Evolutionary conservation across 2,329 filamentous ascomycete genomes (phyloP).

Genomic region (Xylaria sp.): DNA sequence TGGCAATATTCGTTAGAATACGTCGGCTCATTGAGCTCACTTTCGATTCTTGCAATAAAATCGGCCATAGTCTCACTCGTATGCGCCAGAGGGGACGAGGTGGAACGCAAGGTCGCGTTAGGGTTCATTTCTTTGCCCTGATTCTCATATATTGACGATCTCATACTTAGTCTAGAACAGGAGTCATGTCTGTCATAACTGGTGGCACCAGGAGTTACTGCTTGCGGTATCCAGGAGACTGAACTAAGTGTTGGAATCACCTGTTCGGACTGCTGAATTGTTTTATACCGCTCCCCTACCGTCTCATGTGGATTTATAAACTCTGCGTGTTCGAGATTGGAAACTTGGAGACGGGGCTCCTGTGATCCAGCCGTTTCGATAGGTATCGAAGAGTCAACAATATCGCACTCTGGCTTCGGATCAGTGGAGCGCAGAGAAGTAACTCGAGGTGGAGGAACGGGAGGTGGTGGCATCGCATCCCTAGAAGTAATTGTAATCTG

Average conservation of each 20-base stretch:
- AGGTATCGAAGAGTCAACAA: background rate
- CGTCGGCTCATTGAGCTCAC: conserved; percentile 39
- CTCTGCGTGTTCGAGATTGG: conserved; percentile 1
- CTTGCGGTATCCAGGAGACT: conserved; percentile 46
- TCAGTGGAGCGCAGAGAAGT: background rate
- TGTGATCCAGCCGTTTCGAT: background rate
- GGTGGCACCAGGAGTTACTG: conserved; percentile 35
- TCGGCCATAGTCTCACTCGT: conserved; percentile 47
- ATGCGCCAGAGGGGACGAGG: conserved; percentile 5
- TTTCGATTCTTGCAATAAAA: conserved; percentile 52
- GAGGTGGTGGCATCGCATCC: conserved; percentile 50
- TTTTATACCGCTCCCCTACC: background rate
- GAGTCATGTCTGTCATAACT: conserved; percentile 28
- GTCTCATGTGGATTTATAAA: background rate
- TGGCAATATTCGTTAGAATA: conserved; percentile 18
- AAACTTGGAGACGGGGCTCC: background rate
- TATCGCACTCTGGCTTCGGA: background rate
- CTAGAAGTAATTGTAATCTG: conserved; percentile 42
- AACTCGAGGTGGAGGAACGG: conserved; percentile 38
- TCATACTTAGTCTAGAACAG: conserved; percentile 37
- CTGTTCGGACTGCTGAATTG: conserved; percentile 14
- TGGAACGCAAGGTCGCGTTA: background rate
- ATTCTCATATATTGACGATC: conserved; percentile 38
- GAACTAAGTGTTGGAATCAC: conserved; percentile 34
- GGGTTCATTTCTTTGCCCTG: conserved; percentile 25